Conservation (phyloP, 495 filamentous ascomycete species). For the Margaritispora aquatica region DNA sequence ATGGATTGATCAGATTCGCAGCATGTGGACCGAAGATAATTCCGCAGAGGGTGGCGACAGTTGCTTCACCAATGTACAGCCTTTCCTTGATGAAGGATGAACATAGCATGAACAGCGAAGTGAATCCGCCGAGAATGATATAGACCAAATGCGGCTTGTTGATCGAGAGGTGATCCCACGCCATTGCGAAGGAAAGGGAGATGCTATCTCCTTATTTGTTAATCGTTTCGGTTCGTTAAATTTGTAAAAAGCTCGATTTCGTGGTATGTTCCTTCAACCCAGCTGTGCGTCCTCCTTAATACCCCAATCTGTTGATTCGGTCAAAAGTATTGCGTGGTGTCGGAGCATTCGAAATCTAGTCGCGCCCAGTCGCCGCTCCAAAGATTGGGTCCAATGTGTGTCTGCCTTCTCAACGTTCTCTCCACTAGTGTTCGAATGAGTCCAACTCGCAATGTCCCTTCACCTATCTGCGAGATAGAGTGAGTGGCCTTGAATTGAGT, state of each 20-base stretch:
- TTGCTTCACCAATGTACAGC: conserved; percentile 98
- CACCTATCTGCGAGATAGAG: too few relatives aligned
- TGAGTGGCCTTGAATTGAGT: too few relatives aligned
- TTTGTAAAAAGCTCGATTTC: too few relatives aligned
- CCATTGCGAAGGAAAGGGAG: conserved; percentile 51
- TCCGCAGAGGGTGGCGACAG: conserved; percentile 90
- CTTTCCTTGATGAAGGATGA: conserved; percentile 97
- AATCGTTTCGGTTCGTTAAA: too few relatives aligned
- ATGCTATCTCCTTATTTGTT: neutral
- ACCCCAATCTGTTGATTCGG: conserved; percentile 24
- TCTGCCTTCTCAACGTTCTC: neutral
- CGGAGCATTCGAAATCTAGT: conserved; percentile 40
- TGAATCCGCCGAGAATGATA: conserved; percentile 97
- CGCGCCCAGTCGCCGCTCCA: conserved; percentile 51
- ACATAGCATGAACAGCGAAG: conserved; percentile 95
- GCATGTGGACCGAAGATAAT: conserved; percentile 97
- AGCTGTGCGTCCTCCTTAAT: conserved; percentile 12
- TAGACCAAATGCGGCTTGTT: conserved; percentile 97
- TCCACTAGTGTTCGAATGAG: neutral
- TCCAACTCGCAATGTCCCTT: neutral
- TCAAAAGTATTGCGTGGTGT: conserved; percentile 23
- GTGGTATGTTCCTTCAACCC: conserved; percentile 12
- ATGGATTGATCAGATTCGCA: conserved; percentile 82
- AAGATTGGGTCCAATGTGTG: neutral
- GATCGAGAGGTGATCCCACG: conserved; percentile 86